Evolutionary conservation across 129 eudicot genomes (phyloP), one percentile per base, ranked within the genome.

Genomic region (Escallonia herrerae): DNA sequence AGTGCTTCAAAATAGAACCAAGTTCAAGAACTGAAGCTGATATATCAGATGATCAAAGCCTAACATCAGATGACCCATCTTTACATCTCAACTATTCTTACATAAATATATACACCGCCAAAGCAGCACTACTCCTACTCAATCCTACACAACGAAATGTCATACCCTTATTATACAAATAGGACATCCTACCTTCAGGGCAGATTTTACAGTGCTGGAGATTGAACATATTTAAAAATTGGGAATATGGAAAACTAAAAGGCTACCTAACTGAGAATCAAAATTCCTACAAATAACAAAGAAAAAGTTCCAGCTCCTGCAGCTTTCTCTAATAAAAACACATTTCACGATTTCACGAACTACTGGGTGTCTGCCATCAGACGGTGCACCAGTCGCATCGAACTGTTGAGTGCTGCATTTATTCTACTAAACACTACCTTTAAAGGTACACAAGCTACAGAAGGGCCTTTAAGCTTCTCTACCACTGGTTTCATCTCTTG

Each of bases 381-480:
- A 37, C 76, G 74, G 15, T 63, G 76, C 5, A 42, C 47, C 1
- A 77, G 70, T 60, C 71, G 59, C 55, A 40, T 64, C 4, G 78
- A 72, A 15, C 77, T 58, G 56, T 79, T 85, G 58, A 91, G 69
- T 6, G 88, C 86, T 41, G 78, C 96, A 74, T 81, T 76, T 72
- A 91, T 74, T 80, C 97, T 84, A 79, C 95, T 79, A 49, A 91
- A 91, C 48, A 87, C 96, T 53, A 85, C 82, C 62, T 82, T 85
- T 42, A 91, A 66, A 0, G 97, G 95, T 6, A 91, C 84, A 77
- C 96, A 91, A 56, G 90, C 90, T 60, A 79, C 5, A 5, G 80
- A 75, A 0, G 94, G 96, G 14, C 80, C 86, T 63, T 79, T 78
- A 43, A 81, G 56, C 74, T 73, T 74, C 72, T 50, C 82, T 3